Base-by-base conservation (phyloP, 2,329 filamentous ascomycete genomes). In the Pseudogymnoascus pannorum region DNA sequence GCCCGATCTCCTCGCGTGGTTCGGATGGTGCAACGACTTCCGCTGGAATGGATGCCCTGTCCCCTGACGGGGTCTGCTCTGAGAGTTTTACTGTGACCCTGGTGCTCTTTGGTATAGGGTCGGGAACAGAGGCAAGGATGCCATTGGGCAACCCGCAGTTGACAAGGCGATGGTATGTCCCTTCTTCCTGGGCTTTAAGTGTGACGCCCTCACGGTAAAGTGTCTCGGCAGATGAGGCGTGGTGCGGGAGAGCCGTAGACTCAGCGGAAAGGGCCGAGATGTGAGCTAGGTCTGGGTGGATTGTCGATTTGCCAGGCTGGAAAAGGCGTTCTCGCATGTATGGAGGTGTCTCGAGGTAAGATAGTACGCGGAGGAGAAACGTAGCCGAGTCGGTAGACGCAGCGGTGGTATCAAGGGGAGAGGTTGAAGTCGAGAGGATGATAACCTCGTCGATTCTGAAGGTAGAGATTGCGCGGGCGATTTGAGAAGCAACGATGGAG, bases 371-470 rank as follows among this genome's bases (percentile, higher is more conserved):
- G 58, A 85, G 81, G 20, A 96, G 79, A 75, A 93, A 95, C 75
- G 92, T 87, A 62, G 86, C 86, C 1, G 90, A 90, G 69, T 94
- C 87, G 12, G 84, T 58, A 26, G 31, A 35, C 79, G 70, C 65
- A 64, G 5, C 61, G 57, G 24, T 69, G 64, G 36, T 65, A 62
- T 33, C 63, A 59, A 68, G 67, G 66, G n/a, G 66, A 57, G 16
- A 65, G 61, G 57, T 66, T 58, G 66, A 64, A 12, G 62, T 72
- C 65, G 93, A 86, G 73, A 89, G 96, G 60, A 96, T 77, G 58
- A 96, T 80, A 29, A 95, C 81, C 75, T 96, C 91, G 71, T 96
- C 91, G 66, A 96, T 82, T 69, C 84, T 87, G 75, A 94, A 95
- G 65, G 95, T 87, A 64, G 89, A 88, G 59, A 91, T 81, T 33